Evolutionary conservation across 345 rosid genomes (phyloP).

Genomic region (Gossypium bickii): DNA sequence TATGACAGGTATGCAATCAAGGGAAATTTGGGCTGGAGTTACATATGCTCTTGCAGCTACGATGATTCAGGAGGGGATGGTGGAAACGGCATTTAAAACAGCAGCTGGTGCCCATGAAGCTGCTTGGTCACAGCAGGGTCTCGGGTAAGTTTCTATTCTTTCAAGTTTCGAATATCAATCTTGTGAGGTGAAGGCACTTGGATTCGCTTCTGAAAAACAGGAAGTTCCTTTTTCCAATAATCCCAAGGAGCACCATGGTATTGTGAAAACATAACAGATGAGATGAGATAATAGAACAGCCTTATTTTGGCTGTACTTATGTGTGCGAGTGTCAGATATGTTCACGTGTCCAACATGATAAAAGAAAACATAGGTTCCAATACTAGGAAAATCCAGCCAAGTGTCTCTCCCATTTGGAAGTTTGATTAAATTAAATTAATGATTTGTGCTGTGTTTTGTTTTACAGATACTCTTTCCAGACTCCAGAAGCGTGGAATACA

Average conservation of each 20-base stretch:
- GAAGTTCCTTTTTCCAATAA: not conserved
- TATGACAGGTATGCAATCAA: constrained; percentile 46
- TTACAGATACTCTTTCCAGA: constrained; percentile 62
- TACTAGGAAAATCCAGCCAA: not conserved
- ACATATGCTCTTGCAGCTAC: constrained; percentile 72
- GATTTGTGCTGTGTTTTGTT: not conserved
- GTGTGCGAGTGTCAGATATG: not conserved
- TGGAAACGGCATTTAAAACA: constrained; percentile 51
- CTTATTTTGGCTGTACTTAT: no score
- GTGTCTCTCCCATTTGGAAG: constrained; percentile 2
- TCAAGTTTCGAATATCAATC: not conserved
- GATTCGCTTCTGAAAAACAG: not conserved
- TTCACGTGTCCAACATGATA: no score
- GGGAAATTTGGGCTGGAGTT: constrained; percentile 77
- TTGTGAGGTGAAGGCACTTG: not conserved
- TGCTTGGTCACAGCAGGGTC: constrained; percentile 61
- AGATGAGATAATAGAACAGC: not conserved
- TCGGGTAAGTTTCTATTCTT: constrained; percentile 39
- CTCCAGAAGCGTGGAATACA: constrained; percentile 68
- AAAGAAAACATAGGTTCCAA: not conserved
- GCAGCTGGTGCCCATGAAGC: constrained; percentile 58
- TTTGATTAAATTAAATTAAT: not conserved
- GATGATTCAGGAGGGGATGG: constrained; percentile 67
- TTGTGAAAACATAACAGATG: not conserved
- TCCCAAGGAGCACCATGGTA: not conserved